Evolutionary conservation across 768 basidiomycete genomes (phyloP).

Genomic region (Termitomyces sp.): DNA sequence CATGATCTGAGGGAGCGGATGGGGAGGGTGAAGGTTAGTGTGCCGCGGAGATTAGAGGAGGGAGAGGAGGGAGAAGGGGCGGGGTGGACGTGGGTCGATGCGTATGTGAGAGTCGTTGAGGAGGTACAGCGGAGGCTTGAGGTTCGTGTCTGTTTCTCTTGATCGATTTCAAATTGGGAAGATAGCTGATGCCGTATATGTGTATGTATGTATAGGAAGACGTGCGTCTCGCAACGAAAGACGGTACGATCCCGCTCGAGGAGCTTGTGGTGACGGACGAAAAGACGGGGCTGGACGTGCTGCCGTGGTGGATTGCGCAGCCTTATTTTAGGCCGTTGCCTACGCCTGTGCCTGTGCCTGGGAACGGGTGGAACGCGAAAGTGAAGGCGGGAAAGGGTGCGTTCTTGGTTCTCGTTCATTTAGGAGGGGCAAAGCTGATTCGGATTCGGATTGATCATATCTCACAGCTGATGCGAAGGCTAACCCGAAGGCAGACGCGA

Average conservation of each 20-base stretch:
- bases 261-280: slow-evolving; percentile 31
- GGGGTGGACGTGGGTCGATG: slow-evolving; percentile 38
- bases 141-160: slow-evolving; percentile 11
- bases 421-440: too few relatives aligned
- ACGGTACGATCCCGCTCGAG: slow-evolving; percentile 21
- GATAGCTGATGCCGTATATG: not conserved
- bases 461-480: too few relatives aligned
- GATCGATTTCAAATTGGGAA: too few relatives aligned
- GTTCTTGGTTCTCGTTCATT: not conserved
- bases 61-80: slow-evolving; percentile 29
- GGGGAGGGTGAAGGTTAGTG: slow-evolving; percentile 39
- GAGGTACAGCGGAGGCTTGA: slow-evolving; percentile 60
- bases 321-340: slow-evolving; percentile 34
- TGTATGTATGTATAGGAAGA: slow-evolving; percentile 20
- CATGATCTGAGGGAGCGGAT: slow-evolving; percentile 70
- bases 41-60: not conserved
- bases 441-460: too few relatives aligned
- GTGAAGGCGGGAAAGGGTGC: not conserved
- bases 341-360: too few relatives aligned
- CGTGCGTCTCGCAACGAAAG: slow-evolving; percentile 11
- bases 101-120: slow-evolving; percentile 50
- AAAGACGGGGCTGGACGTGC: slow-evolving; percentile 30
- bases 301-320: slow-evolving; percentile 53
- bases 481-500: too few relatives aligned
- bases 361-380: not conserved